Evolutionary conservation across 2,329 filamentous ascomycete species (phyloP), one percentile per base, ranked within the genome.

Genomic region (Clonostachys rosea): DNA sequence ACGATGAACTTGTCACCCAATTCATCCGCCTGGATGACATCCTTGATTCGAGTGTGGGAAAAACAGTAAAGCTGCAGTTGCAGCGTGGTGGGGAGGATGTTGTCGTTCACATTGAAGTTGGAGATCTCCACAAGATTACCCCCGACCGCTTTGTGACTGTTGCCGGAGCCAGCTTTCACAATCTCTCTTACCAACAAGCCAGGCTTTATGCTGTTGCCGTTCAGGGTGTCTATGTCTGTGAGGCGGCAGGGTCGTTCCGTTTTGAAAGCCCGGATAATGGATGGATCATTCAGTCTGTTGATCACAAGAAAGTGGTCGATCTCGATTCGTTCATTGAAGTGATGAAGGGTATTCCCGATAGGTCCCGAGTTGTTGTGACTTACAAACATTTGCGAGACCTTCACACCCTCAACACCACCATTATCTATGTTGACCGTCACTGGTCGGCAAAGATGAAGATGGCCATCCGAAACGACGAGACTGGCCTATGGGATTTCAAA

Each of bases 131-230:
- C 71, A 81, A 80, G 48, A 99, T 99, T 64, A 97, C 94, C 4
- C 94, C 95, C 13, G 91, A 96, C 68, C 87, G 91, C 50, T 99
- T 97, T 62, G 88, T 97, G 46, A 89, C 91, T 5, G 92, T 97
- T 40, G 89, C 91, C 40, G 95, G 94, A 17, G 94, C 86, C 20
- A 92, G 91, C 49, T 97, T 99, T 74, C 95, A 99, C 70, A 83
- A 95, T 62, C 75, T 99, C 16, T 99, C 95, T 1, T 99, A 99
- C 65, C 94, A 99, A 63, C 91, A 97, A 68, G 91, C 94, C n/a
- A 85, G 94, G 10, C 79, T 96, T 5, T 97, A 96, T 64, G 92
- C 91, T 34, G 91, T 99, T 49, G 85, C 91, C 10, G 87, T 91
- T 57, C 86, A 91, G 64, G 94, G 94, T 34, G 91, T 99, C 16